These are phyloP conservation scores for Arthrobotrys musiformis DNA, from an alignment of 2,329 filamentous ascomycete genomes.

Conservation along the genomic window DNA sequence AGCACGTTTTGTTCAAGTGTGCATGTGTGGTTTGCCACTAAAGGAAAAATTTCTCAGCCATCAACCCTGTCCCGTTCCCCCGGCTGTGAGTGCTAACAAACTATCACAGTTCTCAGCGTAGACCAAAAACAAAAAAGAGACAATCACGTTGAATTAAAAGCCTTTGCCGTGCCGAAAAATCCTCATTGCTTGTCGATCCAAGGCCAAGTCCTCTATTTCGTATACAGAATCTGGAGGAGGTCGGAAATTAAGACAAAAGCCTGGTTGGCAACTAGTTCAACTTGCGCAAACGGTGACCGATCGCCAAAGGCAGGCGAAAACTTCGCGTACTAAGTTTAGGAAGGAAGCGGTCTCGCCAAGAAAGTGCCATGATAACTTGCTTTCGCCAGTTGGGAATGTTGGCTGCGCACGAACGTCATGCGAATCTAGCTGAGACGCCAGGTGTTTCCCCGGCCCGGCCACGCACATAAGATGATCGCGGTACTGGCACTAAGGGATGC, in stretches of 20 bases:
- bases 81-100: neutral
- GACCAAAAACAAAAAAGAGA: neutral
- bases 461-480: neutral
- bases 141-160: neutral
- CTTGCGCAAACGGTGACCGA: constrained; percentile 2
- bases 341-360: constrained; percentile 20
- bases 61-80: neutral
- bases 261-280: neutral
- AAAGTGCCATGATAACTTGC: constrained; percentile 12
- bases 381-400: constrained; percentile 9
- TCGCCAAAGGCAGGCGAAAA: constrained; percentile 4
- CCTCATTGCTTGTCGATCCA: too few species aligned
- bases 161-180: neutral
- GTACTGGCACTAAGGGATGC: neutral
- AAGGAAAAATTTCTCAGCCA: neutral
- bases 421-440: constrained; percentile 21
- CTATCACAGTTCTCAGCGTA: too few species aligned
- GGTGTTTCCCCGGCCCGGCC: neutral
- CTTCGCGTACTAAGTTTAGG: constrained; percentile 45
- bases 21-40: neutral
- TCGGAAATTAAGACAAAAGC: constrained; percentile 8
- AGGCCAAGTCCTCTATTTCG: too few species aligned
- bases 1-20: neutral
- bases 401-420: constrained; percentile 20
- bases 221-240: too few species aligned